Conservation (phyloP, 768 basidiomycete genomes). For the Pilatotrama ljubarskyi region DNA sequence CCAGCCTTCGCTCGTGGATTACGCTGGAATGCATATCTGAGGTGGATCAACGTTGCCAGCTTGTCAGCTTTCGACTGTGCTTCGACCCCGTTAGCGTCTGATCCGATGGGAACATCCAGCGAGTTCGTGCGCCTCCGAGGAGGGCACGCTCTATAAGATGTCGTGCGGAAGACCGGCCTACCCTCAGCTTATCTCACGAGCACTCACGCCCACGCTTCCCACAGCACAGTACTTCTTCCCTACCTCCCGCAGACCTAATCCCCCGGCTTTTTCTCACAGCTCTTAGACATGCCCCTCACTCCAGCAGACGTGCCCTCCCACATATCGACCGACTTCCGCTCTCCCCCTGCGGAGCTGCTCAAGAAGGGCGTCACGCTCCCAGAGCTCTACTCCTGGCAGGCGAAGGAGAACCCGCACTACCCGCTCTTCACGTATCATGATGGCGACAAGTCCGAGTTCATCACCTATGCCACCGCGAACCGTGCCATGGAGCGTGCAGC, state of each 20-base stretch:
- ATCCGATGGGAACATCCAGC: conserved; percentile 3
- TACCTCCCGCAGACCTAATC: neutral
- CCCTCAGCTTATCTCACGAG: neutral
- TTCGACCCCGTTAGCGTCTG: neutral
- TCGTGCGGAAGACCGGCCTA: neutral
- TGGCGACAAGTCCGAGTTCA: conserved; percentile 16
- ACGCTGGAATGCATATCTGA: neutral
- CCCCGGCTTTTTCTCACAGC: neutral
- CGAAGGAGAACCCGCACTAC: conserved; percentile 32
- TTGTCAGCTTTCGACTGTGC: neutral
- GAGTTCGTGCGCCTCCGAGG: neutral
- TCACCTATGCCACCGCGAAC: conserved; percentile 29
- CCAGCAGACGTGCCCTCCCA: conserved; percentile 10
- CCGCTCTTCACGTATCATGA: conserved; percentile 33
- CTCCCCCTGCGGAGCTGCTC: neutral
- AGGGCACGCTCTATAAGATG: no score
- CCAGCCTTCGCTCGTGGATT: neutral
- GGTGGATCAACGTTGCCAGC: neutral
- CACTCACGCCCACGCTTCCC: neutral
- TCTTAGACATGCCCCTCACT: conserved; percentile 8
- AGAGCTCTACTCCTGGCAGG: conserved; percentile 39
- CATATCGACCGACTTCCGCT: conserved; percentile 6
- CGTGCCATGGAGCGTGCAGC: conserved; percentile 33
- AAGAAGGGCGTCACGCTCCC: conserved; percentile 27
- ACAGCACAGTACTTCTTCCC: neutral